These are phyloP conservation scores for Kazachstania bromeliacearum DNA, from an alignment of 805 yeast genomes.

Conservation along the genomic window DNA sequence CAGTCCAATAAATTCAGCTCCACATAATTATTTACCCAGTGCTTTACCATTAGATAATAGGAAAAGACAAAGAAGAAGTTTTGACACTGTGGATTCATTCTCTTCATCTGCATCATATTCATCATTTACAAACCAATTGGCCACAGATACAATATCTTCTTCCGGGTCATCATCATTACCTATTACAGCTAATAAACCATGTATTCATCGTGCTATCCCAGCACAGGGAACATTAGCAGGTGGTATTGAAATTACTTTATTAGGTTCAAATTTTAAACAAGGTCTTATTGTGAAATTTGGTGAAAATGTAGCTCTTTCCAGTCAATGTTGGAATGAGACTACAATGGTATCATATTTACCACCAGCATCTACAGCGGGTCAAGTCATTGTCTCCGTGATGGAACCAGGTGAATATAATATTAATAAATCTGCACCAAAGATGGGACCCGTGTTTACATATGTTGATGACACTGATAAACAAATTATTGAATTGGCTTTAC, in stretches of 20 bases:
- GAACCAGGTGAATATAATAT: conserved; percentile 28
- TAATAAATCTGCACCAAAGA: not conserved
- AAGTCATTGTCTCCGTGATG: conserved; percentile 76
- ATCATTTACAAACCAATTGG: not conserved
- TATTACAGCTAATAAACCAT: too few species aligned
- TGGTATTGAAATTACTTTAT: conserved; percentile 86
- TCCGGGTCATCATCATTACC: conserved; percentile 1
- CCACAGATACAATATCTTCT: not conserved
- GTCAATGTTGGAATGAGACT: conserved; percentile 93
- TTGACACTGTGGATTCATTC: not conserved
- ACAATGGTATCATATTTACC: conserved; percentile 92
- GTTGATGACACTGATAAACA: conserved; percentile 93
- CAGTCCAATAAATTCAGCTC: too few species aligned
- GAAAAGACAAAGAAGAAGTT: not conserved
- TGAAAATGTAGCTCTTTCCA: conserved; percentile 62
- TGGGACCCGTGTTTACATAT: conserved; percentile 63
- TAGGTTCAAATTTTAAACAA: conserved; percentile 82
- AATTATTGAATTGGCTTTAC: conserved; percentile 87
- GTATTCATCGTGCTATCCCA: conserved; percentile 82
- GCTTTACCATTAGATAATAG: too few species aligned
- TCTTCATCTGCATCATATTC: not conserved
- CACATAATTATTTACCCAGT: too few species aligned
- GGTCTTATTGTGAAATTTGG: conserved; percentile 86
- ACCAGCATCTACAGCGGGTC: conserved; percentile 83
- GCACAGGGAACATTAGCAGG: conserved; percentile 94